Conservation (phyloP, 1,284 basidiomycete genomes). For the Ceratobasidium sp. region DNA sequence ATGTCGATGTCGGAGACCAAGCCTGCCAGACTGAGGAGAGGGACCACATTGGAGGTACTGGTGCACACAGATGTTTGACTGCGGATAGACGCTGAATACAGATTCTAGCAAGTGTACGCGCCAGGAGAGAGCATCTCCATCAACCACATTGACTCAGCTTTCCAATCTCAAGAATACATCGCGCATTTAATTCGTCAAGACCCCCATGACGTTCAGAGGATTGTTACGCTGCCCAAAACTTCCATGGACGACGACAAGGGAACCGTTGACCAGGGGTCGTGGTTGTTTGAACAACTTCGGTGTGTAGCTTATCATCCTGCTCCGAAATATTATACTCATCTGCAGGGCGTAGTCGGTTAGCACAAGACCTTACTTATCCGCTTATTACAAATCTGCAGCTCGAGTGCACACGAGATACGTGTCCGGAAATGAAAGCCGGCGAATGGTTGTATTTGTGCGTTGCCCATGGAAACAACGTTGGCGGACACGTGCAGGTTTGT, state of each 20-base stretch:
- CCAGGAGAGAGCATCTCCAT: constrained; percentile 8
- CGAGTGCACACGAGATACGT: constrained; percentile 82
- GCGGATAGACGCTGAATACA: background rate
- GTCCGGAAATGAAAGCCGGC: constrained; percentile 96
- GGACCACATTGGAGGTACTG: constrained; percentile 29
- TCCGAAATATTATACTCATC: background rate
- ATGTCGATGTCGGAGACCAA: constrained; percentile 9
- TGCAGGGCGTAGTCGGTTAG: constrained; percentile 71
- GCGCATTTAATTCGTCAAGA: constrained; percentile 83
- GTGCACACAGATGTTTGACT: background rate
- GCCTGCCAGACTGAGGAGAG: background rate
- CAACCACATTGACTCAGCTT: constrained; percentile 76
- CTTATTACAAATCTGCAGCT: constrained; percentile 86
- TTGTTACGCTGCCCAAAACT: constrained; percentile 72
- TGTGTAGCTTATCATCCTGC: constrained; percentile 51
- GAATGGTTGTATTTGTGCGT: constrained; percentile 98
- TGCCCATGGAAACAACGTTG: constrained; percentile 73
- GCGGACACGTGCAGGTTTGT: constrained; percentile 75
- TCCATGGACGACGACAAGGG: constrained; percentile 57
- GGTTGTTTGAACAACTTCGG: constrained; percentile 96
- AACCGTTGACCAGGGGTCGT: constrained; percentile 80
- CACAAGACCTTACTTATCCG: constrained; percentile 89
- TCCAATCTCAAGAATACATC: constrained; percentile 95
- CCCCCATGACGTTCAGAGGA: constrained; percentile 85
- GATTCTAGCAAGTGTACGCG: constrained; percentile 25